Evolutionary conservation across 2,329 filamentous ascomycete species (phyloP), one percentile per base, ranked within the genome.

Genomic region (Colletotrichum orchidophilum): DNA sequence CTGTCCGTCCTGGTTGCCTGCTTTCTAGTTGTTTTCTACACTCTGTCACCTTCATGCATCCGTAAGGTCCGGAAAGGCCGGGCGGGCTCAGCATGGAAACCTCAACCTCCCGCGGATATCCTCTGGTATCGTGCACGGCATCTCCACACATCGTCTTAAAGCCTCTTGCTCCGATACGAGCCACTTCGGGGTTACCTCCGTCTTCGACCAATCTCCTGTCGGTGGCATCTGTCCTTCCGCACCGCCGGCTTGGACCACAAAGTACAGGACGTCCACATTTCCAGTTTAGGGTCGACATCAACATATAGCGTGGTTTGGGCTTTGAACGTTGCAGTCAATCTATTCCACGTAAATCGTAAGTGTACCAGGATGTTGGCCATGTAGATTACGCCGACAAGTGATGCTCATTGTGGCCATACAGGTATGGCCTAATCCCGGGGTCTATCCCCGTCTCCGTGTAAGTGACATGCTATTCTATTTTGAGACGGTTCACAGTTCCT

Each of bases 401-500:
- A 59, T 70, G 42, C 27, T 39, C n/a, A 9, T 26, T 26, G 21
- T 12, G 29, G 27, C 63, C 15, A 8, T 24, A 61, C 21, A 46
- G 26, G 21, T 54, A 24, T n/a, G 8, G 9, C 15, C n/a, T 21
- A 39, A 24, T 24, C 7, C 21, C 24, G 6, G 49, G 26, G n/a
- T 58, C 62, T 64, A 60, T 60, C 18, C 3, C 33, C 33, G 9
- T 63, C 31, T 31, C 21, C 8, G 15, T 52, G n/a, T 12, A 39
- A 50, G 35, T 18, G 18, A 18, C 9, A 27, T 24, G 21, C 46
- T 42, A 33, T 13, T 39, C 42, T 52, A 61, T 26, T 59, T 61
- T 21, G 63, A 61, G 24, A 54, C 72, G 15, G 79, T 79, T 29
- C 77, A 78, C 11, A 80, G 76, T 63, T 77, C 73, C 70, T 83